A percentile compares a stretch with the other conserved stretches of the same genome.
These are phyloP conservation scores for Scenedesmus sp. DNA, from an alignment of 163 green algal genomes.

Conservation along the genomic window DNA sequence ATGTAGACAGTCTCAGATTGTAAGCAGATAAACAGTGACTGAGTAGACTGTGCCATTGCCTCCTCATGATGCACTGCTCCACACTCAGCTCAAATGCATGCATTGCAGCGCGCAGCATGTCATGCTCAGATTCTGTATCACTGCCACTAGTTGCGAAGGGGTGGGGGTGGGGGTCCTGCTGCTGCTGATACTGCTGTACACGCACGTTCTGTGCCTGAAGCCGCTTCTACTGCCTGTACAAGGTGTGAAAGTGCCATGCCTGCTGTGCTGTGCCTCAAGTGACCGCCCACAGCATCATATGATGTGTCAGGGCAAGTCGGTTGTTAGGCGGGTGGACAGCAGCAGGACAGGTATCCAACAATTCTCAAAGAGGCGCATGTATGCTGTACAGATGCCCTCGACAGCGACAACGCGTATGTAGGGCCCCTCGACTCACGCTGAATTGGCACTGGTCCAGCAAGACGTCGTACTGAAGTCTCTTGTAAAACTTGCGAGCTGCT, in stretches of 20 bases:
- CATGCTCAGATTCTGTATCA: not conserved
- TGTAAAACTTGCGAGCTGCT: conserved; percentile 40
- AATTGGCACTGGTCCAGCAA: conserved; percentile 31
- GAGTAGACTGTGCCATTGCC: too few species aligned
- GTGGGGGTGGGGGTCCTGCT: not conserved
- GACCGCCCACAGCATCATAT: not conserved
- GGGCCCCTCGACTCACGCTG: conserved; percentile 8
- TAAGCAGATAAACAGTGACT: not conserved
- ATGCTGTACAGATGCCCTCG: not conserved
- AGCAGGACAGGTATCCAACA: not conserved
- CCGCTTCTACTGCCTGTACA: not conserved
- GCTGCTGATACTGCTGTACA: not conserved
- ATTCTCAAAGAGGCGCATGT: not conserved
- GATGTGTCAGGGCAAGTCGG: not conserved
- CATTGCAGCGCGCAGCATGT: not conserved
- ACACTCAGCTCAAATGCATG: not conserved
- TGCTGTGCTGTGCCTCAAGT: not conserved
- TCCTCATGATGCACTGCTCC: too few species aligned
- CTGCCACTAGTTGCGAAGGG: not conserved
- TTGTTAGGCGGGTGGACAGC: not conserved
- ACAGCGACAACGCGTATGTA: not conserved
- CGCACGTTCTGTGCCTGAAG: not conserved
- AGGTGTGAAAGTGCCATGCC: not conserved
- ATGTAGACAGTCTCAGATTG: not conserved
- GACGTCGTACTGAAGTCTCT: conserved; percentile 35